Evolutionary conservation across 148 eudicot species (phyloP), one percentile per base, ranked within the genome.

Genomic region (Vaccinium darrowii): DNA sequence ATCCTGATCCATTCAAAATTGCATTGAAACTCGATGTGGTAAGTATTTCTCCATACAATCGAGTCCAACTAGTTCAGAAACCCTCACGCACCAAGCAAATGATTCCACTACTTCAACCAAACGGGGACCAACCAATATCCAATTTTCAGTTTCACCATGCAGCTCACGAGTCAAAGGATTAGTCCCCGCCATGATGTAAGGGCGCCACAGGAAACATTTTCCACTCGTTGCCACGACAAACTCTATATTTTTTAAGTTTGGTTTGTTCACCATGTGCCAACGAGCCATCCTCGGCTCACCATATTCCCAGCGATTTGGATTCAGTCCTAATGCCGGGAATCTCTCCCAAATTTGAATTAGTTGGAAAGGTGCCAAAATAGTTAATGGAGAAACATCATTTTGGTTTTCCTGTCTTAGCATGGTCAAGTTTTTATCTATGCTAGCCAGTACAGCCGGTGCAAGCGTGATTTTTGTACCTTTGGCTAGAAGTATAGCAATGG

Each of bases 11-110:
- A 87, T 75, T 3, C 93, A 91, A 84, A 91, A 91, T 52, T 92
- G 93, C 90, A 86, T 82, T 11, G 91, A 90, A 19, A 90, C 91
- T 19, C 92, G 80, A 84, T 90, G 90, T 56, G 94, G 94, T 0
- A 82, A 80, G 78, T 93, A 93, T 51, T 80, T 83, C 82, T 89
- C 90, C 9, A 86, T 56, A 30, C 89, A 88, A 21, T 87, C 93
- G 2, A 85, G 4, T 21, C 94, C 94, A 8, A 90, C 89, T 30
- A 91, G 84, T 79, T 91, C 89, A 49, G 30, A 30, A 30, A 30
- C 30, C 30, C 30, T 30, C 30, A 30, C 30, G 30, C 30, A 30
- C 30, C 30, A 82, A 15, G 79, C 89, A 78, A 86, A 87, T 4
- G 92, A 47, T 56, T 85, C 85, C 1, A 87, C 21, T 7, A 82